phyloP scores from a whole-genome alignment of 176 grass and related monocot genomes.

The Cenchrus purpureus region DNA sequence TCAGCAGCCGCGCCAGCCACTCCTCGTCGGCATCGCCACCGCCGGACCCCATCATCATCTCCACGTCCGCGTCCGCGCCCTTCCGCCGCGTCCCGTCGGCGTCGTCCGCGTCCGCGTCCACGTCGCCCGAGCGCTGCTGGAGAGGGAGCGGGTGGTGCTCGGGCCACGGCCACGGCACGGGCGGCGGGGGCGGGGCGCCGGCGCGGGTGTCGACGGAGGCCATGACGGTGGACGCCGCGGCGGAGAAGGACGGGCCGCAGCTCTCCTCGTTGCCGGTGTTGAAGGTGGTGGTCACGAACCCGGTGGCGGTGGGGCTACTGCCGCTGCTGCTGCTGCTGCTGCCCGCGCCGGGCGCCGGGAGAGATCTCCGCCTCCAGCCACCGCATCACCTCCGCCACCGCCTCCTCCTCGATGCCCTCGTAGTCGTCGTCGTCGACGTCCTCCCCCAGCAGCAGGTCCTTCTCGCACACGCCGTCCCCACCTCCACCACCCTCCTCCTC shows the following conservation, averaged over 20 bases:
- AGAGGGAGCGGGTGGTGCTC: not conserved
- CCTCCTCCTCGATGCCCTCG: conserved; percentile 58
- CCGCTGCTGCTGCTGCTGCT: no score
- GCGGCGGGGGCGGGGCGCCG: conserved; percentile 41
- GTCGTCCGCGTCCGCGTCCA: not conserved
- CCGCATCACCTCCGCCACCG: conserved; percentile 72
- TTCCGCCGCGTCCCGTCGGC: not conserved
- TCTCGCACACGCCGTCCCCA: not conserved
- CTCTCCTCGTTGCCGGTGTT: conserved; percentile 87
- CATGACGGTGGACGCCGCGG: conserved; percentile 72
- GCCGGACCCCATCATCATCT: no score
- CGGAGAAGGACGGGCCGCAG: conserved; percentile 91
- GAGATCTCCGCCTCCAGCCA: conserved; percentile 76
- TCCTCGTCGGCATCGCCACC: conserved; percentile 55
- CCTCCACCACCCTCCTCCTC: not conserved
- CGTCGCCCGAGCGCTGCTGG: no score
- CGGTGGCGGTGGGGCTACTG: conserved; percentile 41
- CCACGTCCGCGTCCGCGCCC: not conserved
- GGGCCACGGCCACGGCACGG: conserved; percentile 51
- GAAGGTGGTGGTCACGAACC: conserved; percentile 44
- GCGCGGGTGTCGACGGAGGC: conserved; percentile 75
- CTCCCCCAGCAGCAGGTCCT: not conserved
- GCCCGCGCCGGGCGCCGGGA: not conserved
- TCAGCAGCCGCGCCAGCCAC: conserved; percentile 56
- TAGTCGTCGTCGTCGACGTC: conserved; percentile 42